Evolutionary conservation across 768 basidiomycete species (phyloP), one percentile per base, ranked within the genome.

Genomic region (Coprinellus aureogranulatus): DNA sequence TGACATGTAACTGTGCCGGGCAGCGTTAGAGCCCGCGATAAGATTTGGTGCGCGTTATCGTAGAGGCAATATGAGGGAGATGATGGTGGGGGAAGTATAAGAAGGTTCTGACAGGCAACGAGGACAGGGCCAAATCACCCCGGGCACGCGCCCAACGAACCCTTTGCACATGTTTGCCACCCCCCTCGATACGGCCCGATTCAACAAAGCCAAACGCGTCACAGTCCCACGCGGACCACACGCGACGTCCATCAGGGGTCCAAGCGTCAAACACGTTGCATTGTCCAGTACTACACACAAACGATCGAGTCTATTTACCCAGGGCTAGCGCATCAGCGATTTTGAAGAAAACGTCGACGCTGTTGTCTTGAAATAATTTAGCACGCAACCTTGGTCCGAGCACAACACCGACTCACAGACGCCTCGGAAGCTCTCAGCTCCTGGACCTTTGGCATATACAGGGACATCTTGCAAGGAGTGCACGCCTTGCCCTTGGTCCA

Each of bases 1-100:
- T 74, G 89, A 91, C 90, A 92, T 92, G 81, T 78, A 76, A 68
- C 68, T 67, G 60, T 61, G 34, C 59, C 50, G 55, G 49, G 34
- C 61, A 58, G 62, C 55, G 62, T 60, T 51, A 62, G 11, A 27
- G 4, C 18, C 16, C 20, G 49, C n/a, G 47, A 48, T 48, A 25
- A 37, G 49, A 30, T n/a, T 10, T 30, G 16, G 31, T 27, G 23
- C 28, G 14, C 31, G 23, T 51, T 51, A 37, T 51, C 47, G 56
- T 26, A n/a, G 39, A 30, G 41, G 20, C n/a, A n/a, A 39, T 26
- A 47, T 40, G n/a, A 34, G 28, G n/a, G 30, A 42, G 23, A 45
- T 40, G 34, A 40, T 53, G 41, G 57, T 44, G 26, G 27, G 22
- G 42, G 49, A 26, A 45, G 41, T 16, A 44, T 47, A 39, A 48